phyloP scores from a whole-genome alignment of 1,284 basidiomycete species.

The Ganoderma meredithae region DNA sequence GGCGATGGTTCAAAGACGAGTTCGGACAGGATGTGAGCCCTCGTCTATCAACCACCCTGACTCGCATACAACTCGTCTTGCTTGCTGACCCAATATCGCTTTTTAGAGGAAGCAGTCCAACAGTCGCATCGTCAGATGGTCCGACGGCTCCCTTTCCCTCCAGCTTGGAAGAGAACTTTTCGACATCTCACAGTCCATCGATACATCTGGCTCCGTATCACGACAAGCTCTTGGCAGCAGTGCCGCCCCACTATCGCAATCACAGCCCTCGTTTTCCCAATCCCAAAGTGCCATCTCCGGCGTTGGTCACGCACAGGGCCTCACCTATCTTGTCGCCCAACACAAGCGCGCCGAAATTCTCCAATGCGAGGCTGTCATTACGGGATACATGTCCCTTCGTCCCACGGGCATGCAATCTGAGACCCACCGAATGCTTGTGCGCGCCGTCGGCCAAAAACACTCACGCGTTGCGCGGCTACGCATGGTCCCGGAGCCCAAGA shows the following conservation, averaged over 20 bases:
- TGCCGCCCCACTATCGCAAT: constrained; percentile 35
- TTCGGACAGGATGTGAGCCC: constrained; percentile 71
- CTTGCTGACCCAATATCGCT: constrained; percentile 4
- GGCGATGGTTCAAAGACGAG: constrained; percentile 86
- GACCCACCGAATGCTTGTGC: constrained; percentile 88
- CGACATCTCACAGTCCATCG: constrained; percentile 81
- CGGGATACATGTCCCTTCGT: constrained; percentile 84
- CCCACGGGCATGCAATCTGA: constrained; percentile 91
- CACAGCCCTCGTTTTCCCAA: constrained; percentile 29
- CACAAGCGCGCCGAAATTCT: constrained; percentile 87
- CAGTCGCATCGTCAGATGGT: constrained; percentile 89
- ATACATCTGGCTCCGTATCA: constrained; percentile 68
- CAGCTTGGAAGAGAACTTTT: constrained; percentile 91
- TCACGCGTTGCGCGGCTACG: constrained; percentile 79
- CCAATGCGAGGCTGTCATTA: constrained; percentile 84
- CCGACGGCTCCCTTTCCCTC: constrained; percentile 87
- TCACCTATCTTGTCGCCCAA: constrained; percentile 91
- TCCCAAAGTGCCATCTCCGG: constrained; percentile 20
- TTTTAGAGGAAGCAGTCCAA: constrained; percentile 83
- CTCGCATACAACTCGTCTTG: constrained; percentile 1
- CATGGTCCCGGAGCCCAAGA: constrained; percentile 76
- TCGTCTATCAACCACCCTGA: neutral
- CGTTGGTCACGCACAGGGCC: constrained; percentile 62
- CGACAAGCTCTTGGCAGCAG: constrained; percentile 60
- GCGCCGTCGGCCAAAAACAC: constrained; percentile 86